Base-by-base conservation (phyloP, 148 eudicot genomes). In the Pouteria glomerata region DNA sequence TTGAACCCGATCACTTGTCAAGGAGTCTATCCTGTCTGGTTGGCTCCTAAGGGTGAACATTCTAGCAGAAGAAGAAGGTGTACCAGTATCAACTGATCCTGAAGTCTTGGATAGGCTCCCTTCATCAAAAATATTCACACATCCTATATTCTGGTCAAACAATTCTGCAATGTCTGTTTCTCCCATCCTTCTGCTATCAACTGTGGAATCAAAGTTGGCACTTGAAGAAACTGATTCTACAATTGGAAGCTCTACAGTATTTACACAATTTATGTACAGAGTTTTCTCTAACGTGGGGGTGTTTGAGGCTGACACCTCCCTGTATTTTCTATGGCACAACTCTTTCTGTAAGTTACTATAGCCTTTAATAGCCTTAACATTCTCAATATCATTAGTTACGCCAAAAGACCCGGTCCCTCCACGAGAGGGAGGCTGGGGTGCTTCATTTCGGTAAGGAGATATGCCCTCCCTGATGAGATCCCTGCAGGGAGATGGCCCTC, bases 281-380 rank as follows among this genome's bases (percentile, higher is more conserved):
- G 88, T 88, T 74, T 88, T 89, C 80, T 91, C 98, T 33, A 80
- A 78, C 75, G 68, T 73, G 34, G 87, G 79, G 53, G 68, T 77
- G 19, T 76, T 57, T 24, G 83, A 67, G 67, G 73, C 80, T 21
- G 80, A 64, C 39, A 64, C 77, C 70, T 48, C 71, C 47, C 67
- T 79, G 45, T 79, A 77, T 58, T 64, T 83, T 55, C 53, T 64
- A 31, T n/a, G 63, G 19, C 77, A 37, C 42, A 80, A 65, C 3
- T 69, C 71, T 37, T 76, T 82, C 48, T 33, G 69, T 24, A 53
- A 34, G 63, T 79, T 76, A 34, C 71, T 82, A 19, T 73, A 70
- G 42, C 60, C 74, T 68, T 73, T 80, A 58, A 63, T 67, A 23
- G 81, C 82, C 63, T 84, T 74, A 63, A 63, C 51, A 70, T 76